Conservation (phyloP, 179 eudicot species). For the Actinidia polygama region DNA sequence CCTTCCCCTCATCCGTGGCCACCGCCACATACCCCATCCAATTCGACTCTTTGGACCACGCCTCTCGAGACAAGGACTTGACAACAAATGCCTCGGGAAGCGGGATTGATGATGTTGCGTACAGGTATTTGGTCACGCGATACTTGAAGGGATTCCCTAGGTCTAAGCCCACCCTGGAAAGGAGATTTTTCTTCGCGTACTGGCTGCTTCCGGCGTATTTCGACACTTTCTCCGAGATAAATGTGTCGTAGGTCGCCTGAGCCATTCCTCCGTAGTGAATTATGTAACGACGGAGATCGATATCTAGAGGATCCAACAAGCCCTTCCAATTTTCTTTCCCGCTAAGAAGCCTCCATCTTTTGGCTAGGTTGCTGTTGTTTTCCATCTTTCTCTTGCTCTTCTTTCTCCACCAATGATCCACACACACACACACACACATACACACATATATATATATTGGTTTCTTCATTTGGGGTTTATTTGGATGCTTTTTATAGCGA, state of each 20-base stretch:
- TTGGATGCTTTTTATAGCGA: background rate
- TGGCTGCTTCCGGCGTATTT: conserved; percentile 59
- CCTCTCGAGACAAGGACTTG: conserved; percentile 71
- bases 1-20: conserved; percentile 64
- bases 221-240: conserved; percentile 52
- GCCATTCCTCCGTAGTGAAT: conserved; percentile 80
- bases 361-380: conserved; percentile 32
- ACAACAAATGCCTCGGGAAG: conserved; percentile 60
- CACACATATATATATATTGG: no score
- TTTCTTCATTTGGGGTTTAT: background rate
- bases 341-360: conserved; percentile 63
- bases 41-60: conserved; percentile 75
- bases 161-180: conserved; percentile 51
- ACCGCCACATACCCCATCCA: conserved; percentile 79
- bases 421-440: no score
- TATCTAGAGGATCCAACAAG: conserved; percentile 71
- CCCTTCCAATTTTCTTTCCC: conserved; percentile 69
- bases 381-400: background rate
- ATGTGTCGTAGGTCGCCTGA: conserved; percentile 69
- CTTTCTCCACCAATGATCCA: background rate
- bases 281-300: conserved; percentile 61
- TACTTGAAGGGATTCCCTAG: conserved; percentile 61
- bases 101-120: conserved; percentile 60
- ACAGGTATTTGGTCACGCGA: conserved; percentile 60
- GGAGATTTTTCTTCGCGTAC: conserved; percentile 42